Conservation (phyloP, 2,329 filamentous ascomycete species). For the Coniochaeta prunicola region DNA sequence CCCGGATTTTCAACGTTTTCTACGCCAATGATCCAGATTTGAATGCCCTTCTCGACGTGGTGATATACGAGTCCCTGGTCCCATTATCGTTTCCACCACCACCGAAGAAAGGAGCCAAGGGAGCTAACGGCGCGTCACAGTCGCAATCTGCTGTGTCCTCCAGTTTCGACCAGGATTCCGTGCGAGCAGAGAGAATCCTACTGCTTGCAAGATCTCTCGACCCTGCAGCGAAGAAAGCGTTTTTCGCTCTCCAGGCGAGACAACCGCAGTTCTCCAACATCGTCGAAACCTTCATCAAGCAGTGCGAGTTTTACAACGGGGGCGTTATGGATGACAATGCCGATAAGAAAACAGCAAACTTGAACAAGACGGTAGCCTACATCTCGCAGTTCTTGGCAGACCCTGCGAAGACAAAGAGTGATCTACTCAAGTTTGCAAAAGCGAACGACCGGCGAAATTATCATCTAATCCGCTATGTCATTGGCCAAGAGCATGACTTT, state of each 20-base stretch:
- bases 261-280: slow-evolving; percentile 69
- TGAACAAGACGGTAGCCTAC: slow-evolving; percentile 67
- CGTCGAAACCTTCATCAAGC: slow-evolving; percentile 67
- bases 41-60: slow-evolving; percentile 75
- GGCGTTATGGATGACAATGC: slow-evolving; percentile 71
- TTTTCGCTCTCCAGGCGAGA: slow-evolving; percentile 76
- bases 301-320: slow-evolving; percentile 87
- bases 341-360: slow-evolving; percentile 59
- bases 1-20: slow-evolving; percentile 76
- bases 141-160: slow-evolving; percentile 37
- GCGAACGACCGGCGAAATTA: slow-evolving; percentile 85
- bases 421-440: slow-evolving; percentile 87
- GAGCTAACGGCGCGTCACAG: slow-evolving; percentile 48
- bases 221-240: slow-evolving; percentile 71
- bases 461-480: slow-evolving; percentile 79
- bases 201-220: slow-evolving; percentile 75
- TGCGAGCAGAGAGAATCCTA: slow-evolving; percentile 78
- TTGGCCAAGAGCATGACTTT: slow-evolving; percentile 82
- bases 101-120: slow-evolving; percentile 55
- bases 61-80: slow-evolving; percentile 81
- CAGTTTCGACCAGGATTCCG: slow-evolving; percentile 60
- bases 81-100: slow-evolving; percentile 77
- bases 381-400: slow-evolving; percentile 74
- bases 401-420: slow-evolving; percentile 58
- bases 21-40: slow-evolving; percentile 88